phyloP scores from a whole-genome alignment of 768 basidiomycete species.

The Pseudohyphozyma bogoriensis region DNA sequence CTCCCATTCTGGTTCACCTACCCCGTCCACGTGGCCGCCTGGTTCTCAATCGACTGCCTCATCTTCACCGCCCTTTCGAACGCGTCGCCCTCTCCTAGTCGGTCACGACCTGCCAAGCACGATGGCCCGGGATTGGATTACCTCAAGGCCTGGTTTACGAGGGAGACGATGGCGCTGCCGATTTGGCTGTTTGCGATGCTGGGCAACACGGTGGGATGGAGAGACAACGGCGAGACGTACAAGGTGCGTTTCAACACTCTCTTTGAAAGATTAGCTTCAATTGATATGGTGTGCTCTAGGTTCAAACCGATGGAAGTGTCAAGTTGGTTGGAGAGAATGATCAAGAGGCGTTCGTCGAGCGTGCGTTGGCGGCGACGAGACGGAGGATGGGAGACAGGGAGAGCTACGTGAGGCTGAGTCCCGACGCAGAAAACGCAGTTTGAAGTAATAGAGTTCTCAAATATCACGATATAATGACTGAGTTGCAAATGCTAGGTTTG shows the following conservation, averaged over 20 bases:
- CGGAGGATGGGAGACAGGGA: not conserved
- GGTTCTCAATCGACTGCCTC: conserved; percentile 71
- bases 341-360: conserved; percentile 13
- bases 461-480: not conserved
- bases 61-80: conserved; percentile 63
- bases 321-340: conserved; percentile 3
- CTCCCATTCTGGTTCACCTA: conserved; percentile 40
- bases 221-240: conserved; percentile 59
- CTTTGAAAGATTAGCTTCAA: too few relatives aligned
- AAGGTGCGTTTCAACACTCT: too few relatives aligned
- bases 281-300: too few relatives aligned
- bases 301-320: conserved; percentile 19
- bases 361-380: conserved; percentile 2
- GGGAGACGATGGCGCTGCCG: conserved; percentile 77
- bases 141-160: conserved; percentile 61
- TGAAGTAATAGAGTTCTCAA: not conserved
- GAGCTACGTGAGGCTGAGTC: conserved; percentile 14
- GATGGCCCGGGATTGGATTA: conserved; percentile 43
- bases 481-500: not conserved
- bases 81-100: conserved; percentile 22
- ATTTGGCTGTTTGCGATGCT: conserved; percentile 75
- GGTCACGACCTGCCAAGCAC: conserved; percentile 19
- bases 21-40: conserved; percentile 48
- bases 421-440: conserved; percentile 12
- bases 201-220: conserved; percentile 76